Evolutionary conservation across 352 stramenopile genomes (phyloP).

Genomic region (Blastocystis sp.): DNA sequence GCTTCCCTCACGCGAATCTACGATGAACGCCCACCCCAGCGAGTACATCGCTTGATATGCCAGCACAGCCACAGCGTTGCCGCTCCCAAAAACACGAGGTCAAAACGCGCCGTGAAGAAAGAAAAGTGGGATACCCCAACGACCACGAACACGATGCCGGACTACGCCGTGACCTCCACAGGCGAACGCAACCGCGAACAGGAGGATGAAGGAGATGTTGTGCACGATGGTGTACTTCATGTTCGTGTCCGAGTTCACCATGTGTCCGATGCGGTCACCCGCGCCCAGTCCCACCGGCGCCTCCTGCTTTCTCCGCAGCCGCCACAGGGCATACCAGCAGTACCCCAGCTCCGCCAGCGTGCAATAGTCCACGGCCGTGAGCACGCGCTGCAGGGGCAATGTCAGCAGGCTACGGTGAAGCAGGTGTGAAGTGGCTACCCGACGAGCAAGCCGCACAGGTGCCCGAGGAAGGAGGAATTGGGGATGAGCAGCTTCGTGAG

Average conservation of each 20-base stretch:
- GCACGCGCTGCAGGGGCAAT: not conserved
- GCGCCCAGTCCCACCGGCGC: not conserved
- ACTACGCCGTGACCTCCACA: not conserved
- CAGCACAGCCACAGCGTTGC: not conserved
- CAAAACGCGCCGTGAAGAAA: not conserved
- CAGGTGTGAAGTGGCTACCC: conserved; percentile 19
- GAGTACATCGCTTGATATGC: conserved; percentile 27
- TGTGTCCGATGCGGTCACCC: conserved; percentile 1
- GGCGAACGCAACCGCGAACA: not conserved
- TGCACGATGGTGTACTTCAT: conserved; percentile 59
- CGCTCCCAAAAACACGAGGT: not conserved
- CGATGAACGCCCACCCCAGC: not conserved
- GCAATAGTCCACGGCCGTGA: not conserved
- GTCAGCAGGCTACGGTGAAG: conserved; percentile 6
- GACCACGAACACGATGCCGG: not conserved
- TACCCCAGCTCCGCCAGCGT: conserved; percentile 10
- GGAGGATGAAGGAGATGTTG: conserved; percentile 61
- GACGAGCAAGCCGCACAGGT: conserved; percentile 30
- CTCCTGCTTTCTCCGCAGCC: not conserved
- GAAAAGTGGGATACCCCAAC: not conserved
- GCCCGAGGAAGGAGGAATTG: conserved; percentile 57
- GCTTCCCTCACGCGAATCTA: conserved; percentile 2
- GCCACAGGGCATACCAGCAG: not conserved
- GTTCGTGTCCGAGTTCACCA: conserved; percentile 67
- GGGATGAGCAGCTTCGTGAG: conserved; percentile 62